phyloP scores from a whole-genome alignment of 768 basidiomycete genomes.

The Tylopilus rubrobrunneus region DNA sequence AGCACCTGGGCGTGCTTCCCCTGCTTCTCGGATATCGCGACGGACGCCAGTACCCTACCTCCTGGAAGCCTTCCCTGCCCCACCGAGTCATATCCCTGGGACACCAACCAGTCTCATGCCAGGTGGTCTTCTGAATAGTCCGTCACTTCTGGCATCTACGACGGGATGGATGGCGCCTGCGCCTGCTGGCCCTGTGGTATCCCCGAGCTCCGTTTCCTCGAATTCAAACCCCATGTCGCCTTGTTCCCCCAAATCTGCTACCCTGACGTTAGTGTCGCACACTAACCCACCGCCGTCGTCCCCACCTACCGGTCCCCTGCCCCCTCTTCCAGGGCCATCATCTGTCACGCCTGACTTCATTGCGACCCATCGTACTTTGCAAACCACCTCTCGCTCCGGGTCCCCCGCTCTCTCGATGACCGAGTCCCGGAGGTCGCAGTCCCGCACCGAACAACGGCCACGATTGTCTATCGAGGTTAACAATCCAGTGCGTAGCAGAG shows the following conservation, averaged over 20 bases:
- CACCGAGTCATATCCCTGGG: constrained; percentile 32
- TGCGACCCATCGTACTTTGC: constrained; percentile 37
- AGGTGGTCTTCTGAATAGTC: constrained; percentile 4
- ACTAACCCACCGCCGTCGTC: constrained; percentile 54
- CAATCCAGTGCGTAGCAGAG: constrained; percentile 13
- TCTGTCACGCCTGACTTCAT: constrained; percentile 47
- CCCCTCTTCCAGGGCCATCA: constrained; percentile 63
- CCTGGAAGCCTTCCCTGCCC: constrained; percentile 36
- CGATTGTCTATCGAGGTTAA: constrained; percentile 15
- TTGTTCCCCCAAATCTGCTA: constrained; percentile 13
- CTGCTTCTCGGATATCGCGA: constrained; percentile 25
- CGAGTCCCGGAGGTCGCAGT: constrained; percentile 17
- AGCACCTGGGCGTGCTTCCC: constrained; percentile 22
- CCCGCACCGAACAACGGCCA: constrained; percentile 15
- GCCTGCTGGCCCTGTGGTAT: constrained; percentile 2
- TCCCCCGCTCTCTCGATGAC: constrained; percentile 23
- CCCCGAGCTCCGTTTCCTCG: background rate
- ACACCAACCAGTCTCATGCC: constrained; percentile 14
- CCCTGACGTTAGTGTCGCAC: constrained; percentile 3
- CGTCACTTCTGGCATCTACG: constrained; percentile 14
- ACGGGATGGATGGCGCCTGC: constrained; percentile 3
- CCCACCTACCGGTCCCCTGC: constrained; percentile 57
- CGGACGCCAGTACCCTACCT: constrained; percentile 32
- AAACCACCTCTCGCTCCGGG: constrained; percentile 16
- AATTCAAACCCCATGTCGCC: constrained; percentile 9